These are phyloP conservation scores for Aspergillus niger DNA, from an alignment of 2,329 filamentous ascomycete genomes.

Conservation along the genomic window DNA sequence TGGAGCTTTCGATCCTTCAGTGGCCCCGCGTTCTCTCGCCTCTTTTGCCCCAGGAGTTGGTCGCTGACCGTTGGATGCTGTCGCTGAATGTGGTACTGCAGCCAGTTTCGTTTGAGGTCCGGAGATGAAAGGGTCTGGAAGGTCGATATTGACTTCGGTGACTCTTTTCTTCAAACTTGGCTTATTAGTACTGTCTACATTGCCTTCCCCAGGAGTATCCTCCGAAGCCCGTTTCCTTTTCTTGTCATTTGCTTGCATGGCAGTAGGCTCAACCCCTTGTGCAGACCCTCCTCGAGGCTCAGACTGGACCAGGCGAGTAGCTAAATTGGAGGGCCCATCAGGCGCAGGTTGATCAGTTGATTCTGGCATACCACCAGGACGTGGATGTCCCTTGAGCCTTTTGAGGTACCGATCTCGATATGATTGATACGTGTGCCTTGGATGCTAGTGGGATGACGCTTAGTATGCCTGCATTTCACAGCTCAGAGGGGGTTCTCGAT, in stretches of 20 bases:
- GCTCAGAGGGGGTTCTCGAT: conserved; percentile 9
- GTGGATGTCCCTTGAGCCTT: conserved; percentile 37
- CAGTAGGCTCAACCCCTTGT: conserved; percentile 1
- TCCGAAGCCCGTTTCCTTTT: conserved; percentile 29
- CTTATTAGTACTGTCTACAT: not conserved
- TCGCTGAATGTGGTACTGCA: not conserved
- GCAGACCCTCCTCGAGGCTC: not conserved
- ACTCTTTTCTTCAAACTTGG: not conserved
- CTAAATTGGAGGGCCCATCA: conserved; percentile 8
- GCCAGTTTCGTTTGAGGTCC: not conserved
- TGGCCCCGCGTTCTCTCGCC: not conserved
- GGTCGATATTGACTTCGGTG: not conserved
- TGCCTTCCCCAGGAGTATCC: not conserved
- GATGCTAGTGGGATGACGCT: conserved; percentile 32
- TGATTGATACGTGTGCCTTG: conserved; percentile 51
- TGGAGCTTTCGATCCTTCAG: not conserved
- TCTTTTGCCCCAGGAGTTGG: not conserved
- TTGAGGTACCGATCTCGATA: conserved; percentile 53
- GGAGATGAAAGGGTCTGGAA: not conserved
- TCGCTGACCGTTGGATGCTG: not conserved
- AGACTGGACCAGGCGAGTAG: conserved; percentile 9
- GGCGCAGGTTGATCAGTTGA: not conserved
- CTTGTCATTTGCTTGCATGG: conserved; percentile 4
- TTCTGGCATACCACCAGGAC: conserved; percentile 33
- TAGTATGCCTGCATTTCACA: not conserved